Base-by-base conservation (phyloP, 768 basidiomycete species). In the Russula vinacea region DNA sequence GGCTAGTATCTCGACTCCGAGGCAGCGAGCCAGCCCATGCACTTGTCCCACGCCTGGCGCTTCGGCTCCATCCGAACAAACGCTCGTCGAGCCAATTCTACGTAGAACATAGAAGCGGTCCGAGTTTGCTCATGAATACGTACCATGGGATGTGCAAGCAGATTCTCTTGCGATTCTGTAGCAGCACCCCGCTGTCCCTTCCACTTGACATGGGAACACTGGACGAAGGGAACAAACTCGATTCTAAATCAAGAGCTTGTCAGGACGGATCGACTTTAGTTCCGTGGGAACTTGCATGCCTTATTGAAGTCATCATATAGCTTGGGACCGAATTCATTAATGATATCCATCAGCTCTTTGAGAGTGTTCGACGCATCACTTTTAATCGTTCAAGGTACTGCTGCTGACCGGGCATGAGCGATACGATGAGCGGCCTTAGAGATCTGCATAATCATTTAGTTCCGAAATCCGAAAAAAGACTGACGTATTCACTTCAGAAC, bases 1-100 rank as follows among this genome's bases (percentile, higher is more conserved):
- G 77, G 76, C 84, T 90, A 72, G 73, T 78, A 71, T 87, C 86
- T 55, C 83, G 84, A 70, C 75, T 82, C 44, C 74, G 77, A 26
- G 78, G 77, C 45, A 74, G 75, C 35, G 72, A 73, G 19, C 84
- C 89, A 37, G 84, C 84, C 93, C 92, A 94, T n/a, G 85, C 91
- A 70, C 88, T 91, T 3, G 91, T 92, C n/a, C 92, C 90, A 54
- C 83, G 84, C 55, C 39, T 29, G 5, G 89, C 82, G 68, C 87
- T 90, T 58, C 83, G 81, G 74, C 86, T 87, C 93, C 91, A 95
- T 47, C 93, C 94, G 72, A 95, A 96, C 42, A 96, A 80, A 22
- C 90, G 85, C 74, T 95, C 94, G 71, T 96, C 93, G 24, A 95
- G 82, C 92, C 92, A 94, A 32, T 87, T 86, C 78, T 84, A 55